Conservation (phyloP, 169 alveolate genomes). For the Amoebophrya sp. region DNA sequence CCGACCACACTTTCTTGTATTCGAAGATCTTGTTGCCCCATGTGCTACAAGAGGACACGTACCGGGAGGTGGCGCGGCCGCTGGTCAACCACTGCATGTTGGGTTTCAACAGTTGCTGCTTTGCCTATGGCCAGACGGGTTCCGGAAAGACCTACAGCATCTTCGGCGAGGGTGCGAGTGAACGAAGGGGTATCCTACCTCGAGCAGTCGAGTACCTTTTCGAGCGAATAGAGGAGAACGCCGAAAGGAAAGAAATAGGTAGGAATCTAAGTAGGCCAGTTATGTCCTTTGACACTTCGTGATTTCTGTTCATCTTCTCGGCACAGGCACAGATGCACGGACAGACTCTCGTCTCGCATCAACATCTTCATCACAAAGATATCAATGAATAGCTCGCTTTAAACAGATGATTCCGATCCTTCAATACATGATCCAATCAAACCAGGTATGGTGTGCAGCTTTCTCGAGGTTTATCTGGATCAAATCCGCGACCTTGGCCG, state of each 20-base stretch:
- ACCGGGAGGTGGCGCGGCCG: constrained; percentile 24
- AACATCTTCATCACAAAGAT: too few relatives aligned
- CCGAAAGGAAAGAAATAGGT: background rate
- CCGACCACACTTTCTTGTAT: background rate
- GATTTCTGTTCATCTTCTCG: too few relatives aligned
- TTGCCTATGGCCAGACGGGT: constrained; percentile 40
- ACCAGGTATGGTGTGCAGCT: constrained; percentile 33
- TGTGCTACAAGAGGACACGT: background rate
- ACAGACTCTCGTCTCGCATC: too few relatives aligned
- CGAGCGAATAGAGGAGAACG: background rate
- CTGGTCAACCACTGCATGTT: constrained; percentile 30
- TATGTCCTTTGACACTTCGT: background rate
- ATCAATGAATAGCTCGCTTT: too few relatives aligned
- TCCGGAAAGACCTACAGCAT: constrained; percentile 31
- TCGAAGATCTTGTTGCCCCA: background rate
- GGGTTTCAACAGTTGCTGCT: constrained; percentile 34
- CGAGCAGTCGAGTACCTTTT: constrained; percentile 40
- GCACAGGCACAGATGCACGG: too few relatives aligned
- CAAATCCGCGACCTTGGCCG: constrained; percentile 39
- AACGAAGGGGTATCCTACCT: constrained; percentile 37
- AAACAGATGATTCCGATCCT: too few relatives aligned
- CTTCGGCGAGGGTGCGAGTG: constrained; percentile 17
- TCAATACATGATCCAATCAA: constrained; percentile 21
- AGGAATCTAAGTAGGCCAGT: background rate
- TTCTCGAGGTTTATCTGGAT: constrained; percentile 42